Evolutionary conservation across 495 filamentous ascomycete genomes (phyloP), one percentile per base, ranked within the genome.

Genomic region (Podospora comata): DNA sequence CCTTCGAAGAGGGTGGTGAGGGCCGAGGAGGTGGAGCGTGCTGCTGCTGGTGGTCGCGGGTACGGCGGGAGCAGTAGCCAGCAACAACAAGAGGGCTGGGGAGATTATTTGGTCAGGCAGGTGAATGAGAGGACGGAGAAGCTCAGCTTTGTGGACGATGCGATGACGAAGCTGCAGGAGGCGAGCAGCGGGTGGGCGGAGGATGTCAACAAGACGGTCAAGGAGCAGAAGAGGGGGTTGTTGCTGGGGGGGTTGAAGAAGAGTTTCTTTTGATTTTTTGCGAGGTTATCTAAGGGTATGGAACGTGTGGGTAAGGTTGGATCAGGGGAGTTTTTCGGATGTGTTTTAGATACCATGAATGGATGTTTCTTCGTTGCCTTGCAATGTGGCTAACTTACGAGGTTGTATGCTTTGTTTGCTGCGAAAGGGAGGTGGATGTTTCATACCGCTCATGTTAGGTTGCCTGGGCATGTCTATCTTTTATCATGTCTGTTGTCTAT

Each of bases 41-140:
- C 53, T 23, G 71, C 61, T 0, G 75, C 91, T 20, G 86, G 89
- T 58, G 82, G 87, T 39, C 89, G 86, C 5, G 87, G 5, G 15
- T 32, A 32, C 56, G 79, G 74, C 23, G 77, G 71, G 39, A 48
- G 39, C 13, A 20, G 26, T 4, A 63, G 18, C 61, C 19, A 15
- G 11, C 84, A 90, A 54, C 70, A 71, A 9, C 77, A 82, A 48
- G 84, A 86, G 65, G 85, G 84, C 6, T 86, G 85, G 85, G 85
- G 85, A 5, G 81, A 85, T 28, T 87, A 87, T 71, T 89, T 97
- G 82, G 88, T 90, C 18, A 85, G 93, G 62, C 90, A 93, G 75
- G 78, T 98, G 34, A 91, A 94, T 71, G 94, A 99, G 75, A 83
- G 95, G 44, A 96, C 94, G 3, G 92, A 97, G 78, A 92, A 88